A percentile compares a stretch with the other conserved stretches of the same genome.
Conservation (phyloP, 129 eudicot genomes). For the Escallonia herrerae region DNA sequence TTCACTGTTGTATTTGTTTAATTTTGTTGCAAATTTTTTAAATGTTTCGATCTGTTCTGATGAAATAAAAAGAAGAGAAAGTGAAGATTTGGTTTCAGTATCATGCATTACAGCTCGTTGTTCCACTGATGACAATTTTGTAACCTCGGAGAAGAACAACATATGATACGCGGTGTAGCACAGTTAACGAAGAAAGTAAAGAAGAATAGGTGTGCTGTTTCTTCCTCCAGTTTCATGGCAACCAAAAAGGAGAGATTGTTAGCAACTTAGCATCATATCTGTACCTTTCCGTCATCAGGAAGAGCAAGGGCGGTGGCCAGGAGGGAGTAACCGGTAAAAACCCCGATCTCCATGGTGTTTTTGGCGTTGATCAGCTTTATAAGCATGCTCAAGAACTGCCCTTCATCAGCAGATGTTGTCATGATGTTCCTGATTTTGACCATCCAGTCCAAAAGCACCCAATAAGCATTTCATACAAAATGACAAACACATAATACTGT, state of each 20-base stretch:
- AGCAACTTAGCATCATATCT: neutral
- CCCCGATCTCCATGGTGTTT: constrained; percentile 93
- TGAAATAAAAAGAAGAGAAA: too few species aligned
- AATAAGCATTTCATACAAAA: constrained; percentile 1
- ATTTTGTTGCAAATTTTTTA: too few species aligned
- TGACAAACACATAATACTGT: neutral
- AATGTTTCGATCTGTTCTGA: too few species aligned
- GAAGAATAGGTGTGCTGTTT: neutral
- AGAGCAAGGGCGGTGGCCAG: constrained; percentile 95
- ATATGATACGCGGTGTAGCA: too few species aligned
- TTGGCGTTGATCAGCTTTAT: constrained; percentile 73
- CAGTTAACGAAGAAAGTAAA: neutral
- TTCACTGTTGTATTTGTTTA: too few species aligned
- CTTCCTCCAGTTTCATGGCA: neutral
- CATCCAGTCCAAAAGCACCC: neutral
- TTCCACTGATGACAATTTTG: too few species aligned
- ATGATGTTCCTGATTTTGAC: constrained; percentile 51
- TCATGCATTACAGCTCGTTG: too few species aligned
- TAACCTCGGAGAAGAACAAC: too few species aligned
- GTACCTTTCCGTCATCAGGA: constrained; percentile 87
- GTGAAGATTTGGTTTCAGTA: too few species aligned
- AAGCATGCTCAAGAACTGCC: constrained; percentile 76
- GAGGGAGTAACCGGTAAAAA: constrained; percentile 86
- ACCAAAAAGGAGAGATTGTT: neutral
- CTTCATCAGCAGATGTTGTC: constrained; percentile 95